Evolutionary conservation across 441 rosid species (phyloP).

Genomic region (Populus hybrid): DNA sequence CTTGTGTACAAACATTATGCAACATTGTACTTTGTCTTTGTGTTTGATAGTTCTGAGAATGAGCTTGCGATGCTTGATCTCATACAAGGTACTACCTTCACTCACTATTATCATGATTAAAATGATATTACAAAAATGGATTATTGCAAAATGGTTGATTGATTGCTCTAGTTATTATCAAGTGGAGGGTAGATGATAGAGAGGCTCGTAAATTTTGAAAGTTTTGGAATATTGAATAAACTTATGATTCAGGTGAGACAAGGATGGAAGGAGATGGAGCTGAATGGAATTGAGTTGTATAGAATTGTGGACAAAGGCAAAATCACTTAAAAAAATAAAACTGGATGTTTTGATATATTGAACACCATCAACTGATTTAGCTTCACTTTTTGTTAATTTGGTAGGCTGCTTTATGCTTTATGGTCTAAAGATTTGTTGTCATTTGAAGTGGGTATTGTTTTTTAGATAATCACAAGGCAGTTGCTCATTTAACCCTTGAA

Average conservation of each 20-base stretch:
- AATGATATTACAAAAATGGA: neutral
- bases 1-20: constrained; percentile 93
- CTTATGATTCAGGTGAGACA: neutral
- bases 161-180: neutral
- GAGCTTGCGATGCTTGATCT: constrained; percentile 96
- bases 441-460: neutral
- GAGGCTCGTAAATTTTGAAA: neutral
- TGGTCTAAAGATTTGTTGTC: neutral
- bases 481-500: neutral
- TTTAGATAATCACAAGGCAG: neutral
- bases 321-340: too few species aligned
- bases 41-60: constrained; percentile 82
- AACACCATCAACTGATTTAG: neutral
- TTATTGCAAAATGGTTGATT: constrained; percentile 4
- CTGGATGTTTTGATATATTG: neutral
- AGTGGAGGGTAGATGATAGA: neutral
- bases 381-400: neutral
- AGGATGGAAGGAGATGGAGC: neutral
- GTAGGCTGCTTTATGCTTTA: neutral
- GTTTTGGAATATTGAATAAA: neutral
- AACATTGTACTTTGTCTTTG: constrained; percentile 90
- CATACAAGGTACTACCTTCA: constrained; percentile 60
- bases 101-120: neutral
- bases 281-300: neutral
- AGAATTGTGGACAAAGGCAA: neutral